These are phyloP conservation scores for Vicia faba DNA, from an alignment of 306 rosid species.

Conservation along the genomic window DNA sequence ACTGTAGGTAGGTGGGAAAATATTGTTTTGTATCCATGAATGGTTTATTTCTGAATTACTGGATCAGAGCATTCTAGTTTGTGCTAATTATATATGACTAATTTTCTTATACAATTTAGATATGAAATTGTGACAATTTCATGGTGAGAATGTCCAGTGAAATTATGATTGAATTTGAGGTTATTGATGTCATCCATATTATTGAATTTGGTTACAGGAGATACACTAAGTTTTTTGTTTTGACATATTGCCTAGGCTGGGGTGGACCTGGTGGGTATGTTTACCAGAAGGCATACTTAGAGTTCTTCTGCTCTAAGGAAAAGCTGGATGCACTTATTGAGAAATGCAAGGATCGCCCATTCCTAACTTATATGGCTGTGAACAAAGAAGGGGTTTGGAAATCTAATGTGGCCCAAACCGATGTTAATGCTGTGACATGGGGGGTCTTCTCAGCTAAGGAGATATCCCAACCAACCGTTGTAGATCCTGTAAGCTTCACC, in stretches of 20 bases:
- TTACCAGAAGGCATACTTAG: slow-evolving; percentile 96
- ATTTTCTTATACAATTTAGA: slow-evolving; percentile 18
- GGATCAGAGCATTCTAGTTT: slow-evolving; percentile 12
- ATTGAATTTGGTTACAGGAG: slow-evolving; percentile 1
- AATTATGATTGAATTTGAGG: slow-evolving; percentile 23
- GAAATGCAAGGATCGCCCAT: slow-evolving; percentile 68
- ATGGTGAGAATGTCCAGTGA: slow-evolving; percentile 24
- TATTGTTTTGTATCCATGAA: slow-evolving; percentile 19
- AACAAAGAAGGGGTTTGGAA: slow-evolving; percentile 72
- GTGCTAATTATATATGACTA: not conserved
- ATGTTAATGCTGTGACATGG: slow-evolving; percentile 98
- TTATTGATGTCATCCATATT: slow-evolving; percentile 14
- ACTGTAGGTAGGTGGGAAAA: slow-evolving; percentile 67
- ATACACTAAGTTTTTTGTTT: slow-evolving; percentile 32
- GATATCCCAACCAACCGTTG: slow-evolving; percentile 93
- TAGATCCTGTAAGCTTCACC: slow-evolving; percentile 82
- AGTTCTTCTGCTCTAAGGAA: slow-evolving; percentile 89
- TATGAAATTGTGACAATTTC: not conserved
- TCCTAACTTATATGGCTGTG: slow-evolving; percentile 83
- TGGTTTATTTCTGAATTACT: slow-evolving; percentile 5
- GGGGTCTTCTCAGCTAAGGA: slow-evolving; percentile 95
- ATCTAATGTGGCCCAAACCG: slow-evolving; percentile 66
- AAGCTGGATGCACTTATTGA: slow-evolving; percentile 64
- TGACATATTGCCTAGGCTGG: slow-evolving; percentile 67
- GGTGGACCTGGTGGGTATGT: slow-evolving; percentile 94